Evolutionary conservation across 345 rosid genomes (phyloP).

Genomic region (Moricandia moricandioides): DNA sequence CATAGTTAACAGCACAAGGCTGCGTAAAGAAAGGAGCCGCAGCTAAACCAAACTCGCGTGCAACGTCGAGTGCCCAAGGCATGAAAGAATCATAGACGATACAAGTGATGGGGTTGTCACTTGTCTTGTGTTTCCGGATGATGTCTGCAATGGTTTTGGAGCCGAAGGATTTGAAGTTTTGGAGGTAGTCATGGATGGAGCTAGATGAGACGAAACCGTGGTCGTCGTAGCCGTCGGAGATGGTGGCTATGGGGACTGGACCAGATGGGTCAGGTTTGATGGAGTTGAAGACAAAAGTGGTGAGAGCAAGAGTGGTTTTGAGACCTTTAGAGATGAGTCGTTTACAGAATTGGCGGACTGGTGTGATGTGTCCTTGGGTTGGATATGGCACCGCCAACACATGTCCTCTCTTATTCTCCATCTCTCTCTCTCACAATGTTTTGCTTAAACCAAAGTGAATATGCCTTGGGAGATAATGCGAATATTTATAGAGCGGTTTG

Average conservation of each 20-base stretch:
- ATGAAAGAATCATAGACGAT: background rate
- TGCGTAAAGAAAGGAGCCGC: background rate
- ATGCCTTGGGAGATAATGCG: background rate
- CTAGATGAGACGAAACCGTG: background rate
- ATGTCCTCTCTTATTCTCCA: background rate
- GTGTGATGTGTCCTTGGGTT: background rate
- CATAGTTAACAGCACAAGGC: background rate
- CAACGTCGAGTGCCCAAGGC: background rate
- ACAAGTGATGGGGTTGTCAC: background rate
- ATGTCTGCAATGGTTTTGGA: background rate
- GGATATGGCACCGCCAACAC: background rate
- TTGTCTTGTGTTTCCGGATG: background rate
- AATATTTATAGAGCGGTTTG: background rate
- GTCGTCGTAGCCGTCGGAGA: conserved; percentile 10
- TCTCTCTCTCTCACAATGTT: background rate
- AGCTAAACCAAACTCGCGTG: background rate
- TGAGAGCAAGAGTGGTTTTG: background rate
- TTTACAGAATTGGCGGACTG: background rate
- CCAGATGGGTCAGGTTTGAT: conserved; percentile 2
- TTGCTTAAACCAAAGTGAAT: background rate
- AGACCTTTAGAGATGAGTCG: background rate
- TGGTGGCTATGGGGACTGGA: conserved; percentile 7
- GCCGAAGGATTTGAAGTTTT: background rate
- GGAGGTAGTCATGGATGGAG: background rate
- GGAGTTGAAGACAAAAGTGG: background rate